These are phyloP conservation scores for Wickerhamiella siamensis DNA, from an alignment of 805 yeast genomes.

Conservation along the genomic window DNA sequence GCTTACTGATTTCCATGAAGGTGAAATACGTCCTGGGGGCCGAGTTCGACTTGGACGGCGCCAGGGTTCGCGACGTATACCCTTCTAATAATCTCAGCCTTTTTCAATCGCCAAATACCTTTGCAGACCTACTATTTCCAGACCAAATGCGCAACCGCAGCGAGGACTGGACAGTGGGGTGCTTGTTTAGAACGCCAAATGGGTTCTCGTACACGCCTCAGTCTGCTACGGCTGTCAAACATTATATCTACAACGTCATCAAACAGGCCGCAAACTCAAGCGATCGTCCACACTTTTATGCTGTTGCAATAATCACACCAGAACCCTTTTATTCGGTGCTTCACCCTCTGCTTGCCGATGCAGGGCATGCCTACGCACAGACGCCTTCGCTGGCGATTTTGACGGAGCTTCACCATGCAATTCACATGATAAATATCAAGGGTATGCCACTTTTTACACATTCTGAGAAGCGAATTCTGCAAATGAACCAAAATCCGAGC, in stretches of 20 bases:
- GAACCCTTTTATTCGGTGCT: conserved; percentile 40
- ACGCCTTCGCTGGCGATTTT: conserved; percentile 15
- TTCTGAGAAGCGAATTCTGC: conserved; percentile 20
- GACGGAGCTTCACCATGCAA: conserved; percentile 20
- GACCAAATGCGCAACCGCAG: conserved; percentile 42
- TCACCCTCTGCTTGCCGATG: conserved; percentile 41
- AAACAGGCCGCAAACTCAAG: conserved; percentile 31
- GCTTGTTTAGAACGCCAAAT: conserved; percentile 24
- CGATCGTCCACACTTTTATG: conserved; percentile 37
- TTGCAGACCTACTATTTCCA: conserved; percentile 47
- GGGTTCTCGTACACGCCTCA: conserved; percentile 21
- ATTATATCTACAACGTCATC: conserved; percentile 44
- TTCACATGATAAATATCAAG: conserved; percentile 20
- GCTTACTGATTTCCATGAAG: conserved; percentile 21
- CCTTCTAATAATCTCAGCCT: conserved; percentile 27
- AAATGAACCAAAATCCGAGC: conserved; percentile 5
- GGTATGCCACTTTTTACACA: conserved; percentile 20
- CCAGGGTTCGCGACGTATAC: conserved; percentile 44
- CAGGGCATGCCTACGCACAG: conserved; percentile 36
- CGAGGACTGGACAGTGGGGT: conserved; percentile 43
- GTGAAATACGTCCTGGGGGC: conserved; percentile 51
- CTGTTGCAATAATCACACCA: conserved; percentile 44
- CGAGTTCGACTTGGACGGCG: conserved; percentile 73
- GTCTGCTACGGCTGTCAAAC: conserved; percentile 27
- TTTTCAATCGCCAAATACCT: conserved; percentile 16